Percentiles rank a stretch among this genome's conserved stretches.
Evolutionary conservation across 1,284 basidiomycete genomes (phyloP).

Genomic region (Rhizoctonia solani): DNA sequence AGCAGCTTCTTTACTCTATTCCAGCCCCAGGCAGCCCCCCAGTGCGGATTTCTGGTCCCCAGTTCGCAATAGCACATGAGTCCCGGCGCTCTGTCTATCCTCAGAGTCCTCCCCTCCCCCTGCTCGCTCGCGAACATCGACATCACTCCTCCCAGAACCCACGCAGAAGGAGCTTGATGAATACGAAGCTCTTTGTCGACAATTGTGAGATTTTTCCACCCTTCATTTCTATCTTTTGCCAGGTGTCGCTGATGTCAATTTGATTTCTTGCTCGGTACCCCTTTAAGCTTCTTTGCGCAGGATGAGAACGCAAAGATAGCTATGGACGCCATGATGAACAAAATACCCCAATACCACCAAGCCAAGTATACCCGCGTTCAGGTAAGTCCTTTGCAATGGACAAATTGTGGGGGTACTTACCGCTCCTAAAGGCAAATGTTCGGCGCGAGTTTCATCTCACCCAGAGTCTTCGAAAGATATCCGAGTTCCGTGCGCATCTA

Average conservation of each 20-base stretch:
- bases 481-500: slow-evolving; percentile 38
- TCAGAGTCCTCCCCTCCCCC: slow-evolving; percentile 17
- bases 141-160: slow-evolving; percentile 18
- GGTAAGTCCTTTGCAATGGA: slow-evolving; percentile 33
- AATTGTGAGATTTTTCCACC: slow-evolving; percentile 33
- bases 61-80: background rate
- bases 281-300: slow-evolving; percentile 38
- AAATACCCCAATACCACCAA: slow-evolving; percentile 36
- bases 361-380: slow-evolving; percentile 40
- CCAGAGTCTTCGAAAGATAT: slow-evolving; percentile 25
- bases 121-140: slow-evolving; percentile 1
- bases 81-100: background rate
- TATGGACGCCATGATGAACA: slow-evolving; percentile 37
- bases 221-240: slow-evolving; percentile 1
- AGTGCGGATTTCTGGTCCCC: slow-evolving; percentile 4
- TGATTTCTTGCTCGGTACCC: slow-evolving; percentile 11
- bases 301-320: slow-evolving; percentile 34
- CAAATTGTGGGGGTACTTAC: background rate
- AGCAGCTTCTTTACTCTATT: slow-evolving; percentile 15
- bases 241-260: slow-evolving; percentile 24
- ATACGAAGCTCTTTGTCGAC: slow-evolving; percentile 36
- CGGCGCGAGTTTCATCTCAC: slow-evolving; percentile 28
- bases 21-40: slow-evolving; percentile 5
- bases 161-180: slow-evolving; percentile 36
- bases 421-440: background rate